Conservation (phyloP, 768 basidiomycete species). For the Leccinum longicurvipes region DNA sequence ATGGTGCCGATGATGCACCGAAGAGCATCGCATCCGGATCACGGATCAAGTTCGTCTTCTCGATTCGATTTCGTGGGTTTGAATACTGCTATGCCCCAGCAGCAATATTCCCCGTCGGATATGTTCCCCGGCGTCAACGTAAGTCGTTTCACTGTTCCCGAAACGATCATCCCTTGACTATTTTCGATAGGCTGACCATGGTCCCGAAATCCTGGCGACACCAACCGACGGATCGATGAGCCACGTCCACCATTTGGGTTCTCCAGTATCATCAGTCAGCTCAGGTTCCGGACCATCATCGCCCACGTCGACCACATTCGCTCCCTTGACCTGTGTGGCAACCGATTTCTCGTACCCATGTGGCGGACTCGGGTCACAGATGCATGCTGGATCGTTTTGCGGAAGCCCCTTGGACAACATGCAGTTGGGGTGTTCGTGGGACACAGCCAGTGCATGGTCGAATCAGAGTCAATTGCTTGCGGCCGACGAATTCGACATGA, state of each 20-base stretch:
- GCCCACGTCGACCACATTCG: constrained; percentile 48
- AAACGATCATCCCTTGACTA: constrained; percentile 4
- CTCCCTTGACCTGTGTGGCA: constrained; percentile 33
- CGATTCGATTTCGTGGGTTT: constrained; percentile 57
- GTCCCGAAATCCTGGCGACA: constrained; percentile 42
- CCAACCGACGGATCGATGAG: constrained; percentile 35
- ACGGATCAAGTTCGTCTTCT: constrained; percentile 40
- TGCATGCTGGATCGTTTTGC: constrained; percentile 14
- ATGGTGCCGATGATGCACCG: constrained; percentile 54
- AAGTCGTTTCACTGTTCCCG: constrained; percentile 22
- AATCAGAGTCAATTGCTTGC: constrained; percentile 38
- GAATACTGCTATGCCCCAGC: constrained; percentile 40
- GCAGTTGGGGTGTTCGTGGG: constrained; percentile 34
- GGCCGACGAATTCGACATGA: constrained; percentile 66
- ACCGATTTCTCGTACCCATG: constrained; percentile 23
- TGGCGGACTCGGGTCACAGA: constrained; percentile 10
- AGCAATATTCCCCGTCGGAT: constrained; percentile 33
- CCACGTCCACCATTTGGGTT: constrained; percentile 45
- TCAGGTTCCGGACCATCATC: constrained; percentile 52
- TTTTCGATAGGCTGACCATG: constrained; percentile 43
- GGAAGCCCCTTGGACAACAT: constrained; percentile 22
- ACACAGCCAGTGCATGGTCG: constrained; percentile 31
- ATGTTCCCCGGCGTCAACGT: constrained; percentile 38
- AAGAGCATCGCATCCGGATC: constrained; percentile 51
- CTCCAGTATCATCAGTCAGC: constrained; percentile 46